Percentiles rank a stretch among this genome's conserved stretches.
Conservation (phyloP, 2,329 filamentous ascomycete genomes). For the Neoscytalidium dimidiatum region DNA sequence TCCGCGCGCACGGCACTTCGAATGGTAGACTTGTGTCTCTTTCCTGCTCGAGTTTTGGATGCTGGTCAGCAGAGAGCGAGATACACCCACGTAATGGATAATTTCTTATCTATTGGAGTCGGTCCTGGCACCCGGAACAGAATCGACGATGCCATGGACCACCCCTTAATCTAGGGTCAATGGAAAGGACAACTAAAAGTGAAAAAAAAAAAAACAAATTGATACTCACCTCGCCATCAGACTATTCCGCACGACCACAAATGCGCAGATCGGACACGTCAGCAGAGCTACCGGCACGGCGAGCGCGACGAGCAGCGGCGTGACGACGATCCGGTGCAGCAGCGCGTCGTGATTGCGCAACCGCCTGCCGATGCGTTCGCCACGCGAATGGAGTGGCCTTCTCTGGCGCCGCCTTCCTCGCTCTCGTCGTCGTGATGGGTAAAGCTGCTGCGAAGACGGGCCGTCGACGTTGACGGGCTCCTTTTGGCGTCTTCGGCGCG, state of each 20-base stretch:
- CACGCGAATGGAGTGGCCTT: neutral
- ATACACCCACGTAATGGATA: no score
- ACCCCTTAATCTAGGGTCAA: no score
- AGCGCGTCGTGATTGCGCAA: neutral
- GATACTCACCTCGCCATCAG: neutral
- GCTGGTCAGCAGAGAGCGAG: neutral
- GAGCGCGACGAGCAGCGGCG: neutral
- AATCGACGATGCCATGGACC: no score
- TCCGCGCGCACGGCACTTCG: neutral
- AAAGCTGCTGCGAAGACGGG: no score
- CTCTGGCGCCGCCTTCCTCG: neutral
- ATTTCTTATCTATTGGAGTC: no score
- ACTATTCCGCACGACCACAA: neutral
- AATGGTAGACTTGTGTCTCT: neutral
- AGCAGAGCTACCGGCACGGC: neutral
- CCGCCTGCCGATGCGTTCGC: neutral
- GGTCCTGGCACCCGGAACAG: no score
- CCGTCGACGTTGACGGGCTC: neutral
- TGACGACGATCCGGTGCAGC: neutral
- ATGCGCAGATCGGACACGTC: neutral
- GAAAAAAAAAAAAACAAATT: neutral
- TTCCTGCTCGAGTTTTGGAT: neutral
- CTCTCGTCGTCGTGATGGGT: neutral
- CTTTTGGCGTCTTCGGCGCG: no score
- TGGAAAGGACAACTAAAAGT: no score